Base-by-base conservation (phyloP, 192 early-diverging fungal species). In the Umbelopsis sp. region DNA sequence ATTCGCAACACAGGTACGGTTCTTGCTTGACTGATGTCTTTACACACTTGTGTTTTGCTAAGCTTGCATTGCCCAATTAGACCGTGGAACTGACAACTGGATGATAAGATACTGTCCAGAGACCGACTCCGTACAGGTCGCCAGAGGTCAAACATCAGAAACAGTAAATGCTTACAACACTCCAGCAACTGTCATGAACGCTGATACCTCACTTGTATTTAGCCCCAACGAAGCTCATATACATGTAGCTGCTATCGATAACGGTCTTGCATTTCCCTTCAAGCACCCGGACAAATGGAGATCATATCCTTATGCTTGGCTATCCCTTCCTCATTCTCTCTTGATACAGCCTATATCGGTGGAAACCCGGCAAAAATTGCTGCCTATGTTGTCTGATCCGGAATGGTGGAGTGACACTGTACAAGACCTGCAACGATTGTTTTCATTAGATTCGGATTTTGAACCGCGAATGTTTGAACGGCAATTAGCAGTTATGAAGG, bases 261-360 rank as follows among this genome's bases (percentile, higher is more conserved):
- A 97, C 73, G 95, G 95, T 11, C 83, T 97, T n/a, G 92, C 95
- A 3, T 97, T 97, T 68, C 95, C 95, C 0, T 93, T 87, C 78
- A 95, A 97, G 64, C 95, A 97, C 69, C 95, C 95, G 0, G 93
- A 97, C 73, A 80, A 87, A 49, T 93, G 90, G 88, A 78, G 95
- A 7, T 93, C 92, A 1, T 97, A 96, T 68, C 95, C 95, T 10
- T 96, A 91, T 80, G 95, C 91, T n/a, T 97, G 95, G 95, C 75
- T 90, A 12, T 87, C 78, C 66, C 84, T 97, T 23, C 91, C 93
- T 5, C 79, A 83, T 4, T 58, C 88, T 4, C 78, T 90, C 51
- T 74, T 91, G 22, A 80, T 70, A 0, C 75, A 71, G 37, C 86
- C 93, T 9, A 96, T 96, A 71, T 89, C 88, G 16, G 55, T 78